Evolutionary conservation across 2,329 filamentous ascomycete species (phyloP), one percentile per base, ranked within the genome.

Genomic region (Talaromyces funiculosus): DNA sequence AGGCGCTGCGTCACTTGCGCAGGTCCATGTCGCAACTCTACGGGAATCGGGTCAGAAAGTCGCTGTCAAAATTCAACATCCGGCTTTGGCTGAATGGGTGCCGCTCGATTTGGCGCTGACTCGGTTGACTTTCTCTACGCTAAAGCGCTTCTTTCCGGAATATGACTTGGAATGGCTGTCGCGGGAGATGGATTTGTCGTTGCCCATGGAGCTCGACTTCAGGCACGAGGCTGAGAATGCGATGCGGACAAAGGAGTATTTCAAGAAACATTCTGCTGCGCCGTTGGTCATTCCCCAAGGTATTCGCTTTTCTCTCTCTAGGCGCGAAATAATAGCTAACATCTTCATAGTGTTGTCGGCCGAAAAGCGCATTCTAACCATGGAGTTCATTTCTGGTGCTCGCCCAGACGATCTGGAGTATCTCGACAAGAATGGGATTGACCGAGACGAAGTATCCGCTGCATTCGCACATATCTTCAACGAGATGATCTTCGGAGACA

Each of bases 91-190:
- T 63, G 89, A 95, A 75, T 99, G 92, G 90, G 89, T 91, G 16
- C 89, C 87, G 26, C 81, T 99, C 10, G 94, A 99, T 73, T 82
- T 97, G 65, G 86, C 87, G 2, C 80, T 99, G 63, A 99, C 94
- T 4, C 81, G 84, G 38, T 95, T 94, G 69, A 95, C 92, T 0
- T 99, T 99, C 74, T 86, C 87, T 10, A 94, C 88, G 0, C 79
- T 99, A 62, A 96, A 96, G 75, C 84, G 85, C 61, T 97, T 93
- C 80, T 99, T 99, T 71, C 95, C 95, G 2, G 92, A 97, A 68
- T 99, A 99, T 74, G 94, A 99, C 73, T 82, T 99, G 29, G 92
- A 96, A 70, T 99, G 94, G 94, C 80, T 99, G 9, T 92, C 91
- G 0, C 86, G 87, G 7, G 94, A 99, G 75, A 95, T 99, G 89